Conservation (phyloP, 192 early-diverging fungal species). For the Rhizoclosmatium sp. region DNA sequence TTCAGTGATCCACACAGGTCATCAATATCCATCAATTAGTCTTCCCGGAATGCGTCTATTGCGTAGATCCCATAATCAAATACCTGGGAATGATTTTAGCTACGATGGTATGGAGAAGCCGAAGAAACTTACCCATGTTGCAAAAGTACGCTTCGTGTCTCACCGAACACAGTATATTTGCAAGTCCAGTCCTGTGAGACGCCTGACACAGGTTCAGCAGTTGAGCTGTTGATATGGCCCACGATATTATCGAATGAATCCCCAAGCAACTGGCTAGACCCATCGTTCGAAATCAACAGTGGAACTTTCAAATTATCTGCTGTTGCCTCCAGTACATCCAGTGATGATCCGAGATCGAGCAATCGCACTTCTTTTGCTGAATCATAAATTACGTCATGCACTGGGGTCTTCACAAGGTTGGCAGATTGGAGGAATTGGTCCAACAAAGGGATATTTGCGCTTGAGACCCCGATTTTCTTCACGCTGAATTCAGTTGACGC, state of each 20-base stretch:
- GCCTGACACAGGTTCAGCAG: not conserved
- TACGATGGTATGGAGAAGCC: too few species aligned
- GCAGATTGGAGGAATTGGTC: not conserved
- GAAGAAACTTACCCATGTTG: conserved; percentile 1
- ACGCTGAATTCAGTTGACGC: not conserved
- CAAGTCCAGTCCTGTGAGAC: conserved; percentile 21
- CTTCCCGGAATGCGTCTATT: not conserved
- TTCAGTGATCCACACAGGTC: not conserved
- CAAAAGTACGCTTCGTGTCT: conserved; percentile 12
- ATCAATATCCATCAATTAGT: not conserved
- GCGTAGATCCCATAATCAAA: conserved; percentile 3
- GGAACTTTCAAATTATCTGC: not conserved
- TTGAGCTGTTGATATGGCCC: not conserved
- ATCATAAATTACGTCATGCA: not conserved
- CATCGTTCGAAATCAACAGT: conserved; percentile 23
- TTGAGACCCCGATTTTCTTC: conserved; percentile 1
- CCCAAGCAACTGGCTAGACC: not conserved
- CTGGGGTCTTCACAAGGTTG: not conserved
- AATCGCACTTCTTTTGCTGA: not conserved
- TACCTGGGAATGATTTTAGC: not conserved
- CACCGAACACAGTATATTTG: conserved; percentile 25
- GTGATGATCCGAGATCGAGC: not conserved
- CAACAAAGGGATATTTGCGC: not conserved
- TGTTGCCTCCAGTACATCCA: not conserved
- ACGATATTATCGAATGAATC: not conserved